Percentiles rank a stretch among this genome's conserved stretches.
These are phyloP conservation scores for Scheffersomyces spartinae DNA, from an alignment of 805 yeast species.

Conservation along the genomic window DNA sequence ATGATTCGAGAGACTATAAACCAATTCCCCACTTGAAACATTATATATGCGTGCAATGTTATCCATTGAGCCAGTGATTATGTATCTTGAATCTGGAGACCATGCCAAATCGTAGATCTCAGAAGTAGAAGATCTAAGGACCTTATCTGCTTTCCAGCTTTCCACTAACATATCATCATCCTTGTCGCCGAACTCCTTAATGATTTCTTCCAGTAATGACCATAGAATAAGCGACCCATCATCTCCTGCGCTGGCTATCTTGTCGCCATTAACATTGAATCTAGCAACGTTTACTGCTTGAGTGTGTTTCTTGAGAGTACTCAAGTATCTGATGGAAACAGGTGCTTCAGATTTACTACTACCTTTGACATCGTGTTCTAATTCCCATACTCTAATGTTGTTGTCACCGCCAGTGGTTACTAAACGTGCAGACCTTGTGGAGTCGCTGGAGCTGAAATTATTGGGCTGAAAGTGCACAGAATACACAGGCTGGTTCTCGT, in stretches of 20 bases:
- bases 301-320: conserved; percentile 78
- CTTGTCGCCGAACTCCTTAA: conserved; percentile 49
- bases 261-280: conserved; percentile 58
- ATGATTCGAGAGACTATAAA: conserved; percentile 59
- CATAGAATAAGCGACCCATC: conserved; percentile 85
- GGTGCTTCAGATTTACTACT: conserved; percentile 1
- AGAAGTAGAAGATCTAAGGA: conserved; percentile 47
- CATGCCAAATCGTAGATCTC: conserved; percentile 89
- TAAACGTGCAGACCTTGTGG: conserved; percentile 31
- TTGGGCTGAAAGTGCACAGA: conserved; percentile 51
- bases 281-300: conserved; percentile 91
- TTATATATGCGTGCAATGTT: conserved; percentile 63
- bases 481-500: conserved; percentile 65
- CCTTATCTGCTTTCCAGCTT: conserved; percentile 57
- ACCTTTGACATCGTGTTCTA: conserved; percentile 4
- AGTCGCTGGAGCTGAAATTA: conserved; percentile 2
- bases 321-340: conserved; percentile 36
- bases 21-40: conserved; percentile 42
- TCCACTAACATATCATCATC: conserved; percentile 51
- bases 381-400: conserved; percentile 56
- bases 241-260: conserved; percentile 87
- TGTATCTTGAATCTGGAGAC: conserved; percentile 73
- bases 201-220: conserved; percentile 44
- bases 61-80: conserved; percentile 91
- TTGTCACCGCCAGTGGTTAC: conserved; percentile 95